These are phyloP conservation scores for Ceriops zippeliana DNA, from an alignment of 345 rosid species.

Conservation along the genomic window DNA sequence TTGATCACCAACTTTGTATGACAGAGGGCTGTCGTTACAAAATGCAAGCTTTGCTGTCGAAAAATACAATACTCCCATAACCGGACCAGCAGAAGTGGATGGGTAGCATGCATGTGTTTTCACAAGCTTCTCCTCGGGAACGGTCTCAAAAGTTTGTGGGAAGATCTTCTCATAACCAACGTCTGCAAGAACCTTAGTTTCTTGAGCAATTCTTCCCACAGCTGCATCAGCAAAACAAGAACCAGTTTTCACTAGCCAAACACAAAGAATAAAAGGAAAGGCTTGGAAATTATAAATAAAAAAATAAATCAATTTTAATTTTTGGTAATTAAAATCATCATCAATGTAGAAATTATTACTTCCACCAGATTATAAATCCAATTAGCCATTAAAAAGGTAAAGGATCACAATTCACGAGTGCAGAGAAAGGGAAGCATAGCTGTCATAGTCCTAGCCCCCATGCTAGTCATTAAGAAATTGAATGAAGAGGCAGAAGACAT, in stretches of 20 bases:
- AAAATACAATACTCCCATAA: conserved; percentile 78
- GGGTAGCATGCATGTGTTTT: conserved; percentile 83
- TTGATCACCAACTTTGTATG: conserved; percentile 67
- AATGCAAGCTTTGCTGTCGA: conserved; percentile 79
- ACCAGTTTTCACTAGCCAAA: conserved; percentile 67
- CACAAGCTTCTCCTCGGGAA: conserved; percentile 72
- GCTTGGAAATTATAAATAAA: not conserved
- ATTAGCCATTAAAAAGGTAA: not conserved
- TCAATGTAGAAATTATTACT: not conserved
- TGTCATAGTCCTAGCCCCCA: not conserved
- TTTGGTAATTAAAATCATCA: not conserved
- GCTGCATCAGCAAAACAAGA: conserved; percentile 96
- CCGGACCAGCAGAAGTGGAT: conserved; percentile 97
- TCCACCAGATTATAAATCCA: not conserved
- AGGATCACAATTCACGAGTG: not conserved
- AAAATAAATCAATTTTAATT: not conserved
- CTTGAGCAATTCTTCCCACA: conserved; percentile 82
- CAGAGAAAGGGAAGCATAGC: not conserved
- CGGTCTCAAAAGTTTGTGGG: conserved; percentile 64
- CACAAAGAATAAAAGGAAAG: not conserved
- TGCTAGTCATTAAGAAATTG: not conserved
- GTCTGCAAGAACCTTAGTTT: conserved; percentile 86
- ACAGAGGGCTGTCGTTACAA: conserved; percentile 79
- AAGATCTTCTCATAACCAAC: conserved; percentile 95
- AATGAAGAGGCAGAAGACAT: not conserved